phyloP scores from a whole-genome alignment of 106 monocot genomes.

The Dioscorea zingiberensis region DNA sequence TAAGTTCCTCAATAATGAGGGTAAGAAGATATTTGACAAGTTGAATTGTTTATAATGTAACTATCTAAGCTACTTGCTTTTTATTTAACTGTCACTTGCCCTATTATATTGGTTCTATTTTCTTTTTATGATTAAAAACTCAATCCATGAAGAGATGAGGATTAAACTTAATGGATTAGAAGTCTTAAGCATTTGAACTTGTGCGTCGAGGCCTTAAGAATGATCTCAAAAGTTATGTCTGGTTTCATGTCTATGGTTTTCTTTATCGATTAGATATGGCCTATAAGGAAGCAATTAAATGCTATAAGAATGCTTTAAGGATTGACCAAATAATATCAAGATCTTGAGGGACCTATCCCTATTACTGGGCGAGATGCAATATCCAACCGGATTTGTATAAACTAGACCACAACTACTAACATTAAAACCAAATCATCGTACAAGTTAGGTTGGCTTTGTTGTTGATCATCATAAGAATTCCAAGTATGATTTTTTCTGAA shows the following conservation, averaged over 20 bases:
- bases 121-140: constrained; percentile 52
- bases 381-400: constrained; percentile 90
- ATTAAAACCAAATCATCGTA: no score
- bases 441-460: constrained; percentile 99
- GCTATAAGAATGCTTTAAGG: constrained; percentile 92
- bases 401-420: constrained; percentile 90
- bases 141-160: constrained; percentile 95
- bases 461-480: constrained; percentile 87
- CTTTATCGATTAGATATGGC: constrained; percentile 98
- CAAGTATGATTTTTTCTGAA: constrained; percentile 61
- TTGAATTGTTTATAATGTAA: no score
- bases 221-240: constrained; percentile 98
- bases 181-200: constrained; percentile 93
- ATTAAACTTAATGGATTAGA: constrained; percentile 91
- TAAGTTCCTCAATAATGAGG: constrained; percentile 93
- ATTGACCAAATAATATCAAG: constrained; percentile 94
- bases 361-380: constrained; percentile 97
- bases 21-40: constrained; percentile 26
- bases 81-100: neutral
- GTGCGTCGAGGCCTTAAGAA: constrained; percentile 97
- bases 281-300: constrained; percentile 97
- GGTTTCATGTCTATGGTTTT: constrained; percentile 97
- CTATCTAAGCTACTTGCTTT: no score
- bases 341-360: constrained; percentile 90
- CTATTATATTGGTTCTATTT: neutral